A percentile compares a stretch with the other conserved stretches of the same genome.
Conservation (phyloP, 768 basidiomycete genomes). For the Podaxis sp. region DNA sequence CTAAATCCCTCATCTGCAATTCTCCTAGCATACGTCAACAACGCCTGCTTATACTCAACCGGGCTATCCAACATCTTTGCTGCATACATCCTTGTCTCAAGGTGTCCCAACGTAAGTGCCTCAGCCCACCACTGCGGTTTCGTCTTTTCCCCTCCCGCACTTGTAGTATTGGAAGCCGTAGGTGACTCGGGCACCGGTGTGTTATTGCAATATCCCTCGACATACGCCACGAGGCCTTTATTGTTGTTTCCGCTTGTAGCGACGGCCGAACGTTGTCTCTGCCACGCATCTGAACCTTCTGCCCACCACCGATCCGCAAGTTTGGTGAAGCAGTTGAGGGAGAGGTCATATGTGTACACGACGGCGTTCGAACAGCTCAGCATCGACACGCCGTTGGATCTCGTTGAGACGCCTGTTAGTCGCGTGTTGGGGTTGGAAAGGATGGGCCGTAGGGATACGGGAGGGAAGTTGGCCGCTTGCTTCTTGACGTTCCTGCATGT, state of each 20-base stretch:
- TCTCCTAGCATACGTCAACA: constrained; percentile 78
- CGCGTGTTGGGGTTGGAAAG: constrained; percentile 56
- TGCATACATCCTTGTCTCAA: constrained; percentile 81
- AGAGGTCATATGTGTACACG: constrained; percentile 75
- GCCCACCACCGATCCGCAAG: constrained; percentile 85
- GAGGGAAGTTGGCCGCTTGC: constrained; percentile 61
- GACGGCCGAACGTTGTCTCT: constrained; percentile 37
- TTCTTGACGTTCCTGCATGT: constrained; percentile 71
- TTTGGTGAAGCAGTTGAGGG: constrained; percentile 68
- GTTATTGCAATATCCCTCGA: constrained; percentile 37
- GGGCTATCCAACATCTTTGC: constrained; percentile 76
- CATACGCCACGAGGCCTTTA: constrained; percentile 48
- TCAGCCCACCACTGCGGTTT: constrained; percentile 80
- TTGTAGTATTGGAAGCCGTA: constrained; percentile 36
- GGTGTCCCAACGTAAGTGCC: constrained; percentile 83
- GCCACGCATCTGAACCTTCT: constrained; percentile 82
- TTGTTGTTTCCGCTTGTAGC: background rate
- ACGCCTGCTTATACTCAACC: constrained; percentile 77
- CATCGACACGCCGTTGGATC: constrained; percentile 79
- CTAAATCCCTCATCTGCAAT: constrained; percentile 89
- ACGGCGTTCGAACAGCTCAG: constrained; percentile 76
- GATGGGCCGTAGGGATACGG: constrained; percentile 61
- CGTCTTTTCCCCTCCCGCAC: constrained; percentile 12
- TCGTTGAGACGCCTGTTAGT: constrained; percentile 64
- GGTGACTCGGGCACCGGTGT: constrained; percentile 6